phyloP scores from a whole-genome alignment of 1,284 basidiomycete genomes.

The Papiliotrema fonsecae region DNA sequence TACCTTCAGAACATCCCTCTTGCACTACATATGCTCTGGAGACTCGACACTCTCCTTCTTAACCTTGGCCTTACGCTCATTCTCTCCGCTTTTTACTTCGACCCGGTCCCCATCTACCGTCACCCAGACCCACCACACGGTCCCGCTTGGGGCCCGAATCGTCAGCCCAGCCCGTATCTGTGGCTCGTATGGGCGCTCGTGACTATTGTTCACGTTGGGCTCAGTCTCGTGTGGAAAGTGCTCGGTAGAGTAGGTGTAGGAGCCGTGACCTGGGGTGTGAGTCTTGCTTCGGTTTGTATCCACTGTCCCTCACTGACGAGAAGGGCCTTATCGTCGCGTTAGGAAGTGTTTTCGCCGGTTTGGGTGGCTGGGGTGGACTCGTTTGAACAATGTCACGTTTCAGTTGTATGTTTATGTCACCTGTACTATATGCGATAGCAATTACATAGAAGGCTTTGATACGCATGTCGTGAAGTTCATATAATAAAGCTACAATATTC shows the following conservation, averaged over 20 bases:
- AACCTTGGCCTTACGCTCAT: conserved; percentile 49
- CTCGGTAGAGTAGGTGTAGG: conserved; percentile 43
- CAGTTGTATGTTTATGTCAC: too few species aligned
- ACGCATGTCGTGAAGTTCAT: not conserved
- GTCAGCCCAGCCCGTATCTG: conserved; percentile 20
- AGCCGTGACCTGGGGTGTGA: conserved; percentile 48
- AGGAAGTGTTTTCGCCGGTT: conserved; percentile 45
- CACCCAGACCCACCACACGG: conserved; percentile 10
- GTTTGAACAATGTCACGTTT: too few species aligned
- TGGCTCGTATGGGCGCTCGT: conserved; percentile 38
- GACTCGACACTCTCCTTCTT: conserved; percentile 46
- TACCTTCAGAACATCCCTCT: conserved; percentile 41
- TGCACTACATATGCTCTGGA: conserved; percentile 45
- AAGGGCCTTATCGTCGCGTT: conserved; percentile 46
- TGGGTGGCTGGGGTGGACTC: conserved; percentile 46
- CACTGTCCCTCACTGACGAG: conserved; percentile 2
- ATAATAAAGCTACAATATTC: not conserved
- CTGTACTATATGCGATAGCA: too few species aligned
- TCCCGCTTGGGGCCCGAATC: not conserved
- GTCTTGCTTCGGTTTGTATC: conserved; percentile 10
- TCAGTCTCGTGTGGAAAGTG: conserved; percentile 43
- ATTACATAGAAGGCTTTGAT: too few species aligned
- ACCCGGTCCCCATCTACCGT: conserved; percentile 42
- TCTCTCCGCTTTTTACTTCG: conserved; percentile 44
- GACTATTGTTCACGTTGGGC: conserved; percentile 27